Conservation (phyloP, 345 rosid species). For the Eucalyptus sp. region DNA sequence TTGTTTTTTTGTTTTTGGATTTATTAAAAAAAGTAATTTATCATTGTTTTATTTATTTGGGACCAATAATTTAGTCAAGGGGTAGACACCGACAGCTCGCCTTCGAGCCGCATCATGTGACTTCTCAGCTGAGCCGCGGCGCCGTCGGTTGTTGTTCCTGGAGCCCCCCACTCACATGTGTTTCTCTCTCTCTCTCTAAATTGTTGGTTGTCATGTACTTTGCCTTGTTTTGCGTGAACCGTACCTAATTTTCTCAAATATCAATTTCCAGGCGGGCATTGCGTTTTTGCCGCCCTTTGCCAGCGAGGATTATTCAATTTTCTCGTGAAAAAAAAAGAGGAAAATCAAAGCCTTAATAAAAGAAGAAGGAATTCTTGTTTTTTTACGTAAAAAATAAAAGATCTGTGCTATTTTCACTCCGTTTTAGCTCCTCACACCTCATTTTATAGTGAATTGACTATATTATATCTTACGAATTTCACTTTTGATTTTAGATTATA, state of each 20-base stretch:
- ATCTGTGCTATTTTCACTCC: no score
- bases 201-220: not conserved
- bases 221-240: not conserved
- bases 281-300: not conserved
- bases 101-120: not conserved
- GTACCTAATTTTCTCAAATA: not conserved
- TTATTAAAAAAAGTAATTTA: not conserved
- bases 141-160: not conserved
- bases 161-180: not conserved
- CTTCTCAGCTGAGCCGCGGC: not conserved
- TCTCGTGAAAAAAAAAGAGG: not conserved
- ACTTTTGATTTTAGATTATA: no score
- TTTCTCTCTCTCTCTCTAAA: not conserved
- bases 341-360: not conserved
- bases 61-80: not conserved
- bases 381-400: no score
- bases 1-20: not conserved
- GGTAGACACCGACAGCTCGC: not conserved
- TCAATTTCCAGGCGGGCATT: not conserved
- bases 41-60: not conserved
- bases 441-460: no score
- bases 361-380: no score
- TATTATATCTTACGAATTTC: fast-evolving
- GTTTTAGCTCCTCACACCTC: no score
- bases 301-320: not conserved